Conservation (phyloP, 768 basidiomycete genomes). For the Brasilioporus rufonigricans region DNA sequence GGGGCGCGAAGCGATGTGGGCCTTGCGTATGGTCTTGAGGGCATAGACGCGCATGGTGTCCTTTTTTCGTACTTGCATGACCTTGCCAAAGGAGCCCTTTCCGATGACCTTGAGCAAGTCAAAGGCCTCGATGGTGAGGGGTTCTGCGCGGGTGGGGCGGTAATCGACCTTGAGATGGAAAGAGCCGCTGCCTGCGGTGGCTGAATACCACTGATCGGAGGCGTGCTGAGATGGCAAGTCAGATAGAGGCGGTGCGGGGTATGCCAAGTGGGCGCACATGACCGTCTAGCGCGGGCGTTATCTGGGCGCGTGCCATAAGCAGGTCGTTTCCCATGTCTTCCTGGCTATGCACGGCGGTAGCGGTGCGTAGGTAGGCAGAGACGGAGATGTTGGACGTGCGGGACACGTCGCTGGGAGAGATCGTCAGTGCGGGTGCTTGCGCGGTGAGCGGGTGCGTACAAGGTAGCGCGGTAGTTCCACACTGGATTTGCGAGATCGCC, state of each 20-base stretch:
- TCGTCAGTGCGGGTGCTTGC: background rate
- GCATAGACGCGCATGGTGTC: slow-evolving; percentile 98
- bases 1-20: slow-evolving; percentile 92
- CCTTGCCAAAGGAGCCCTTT: slow-evolving; percentile 97
- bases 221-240: slow-evolving; percentile 49
- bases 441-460: slow-evolving; percentile 53
- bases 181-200: slow-evolving; percentile 80
- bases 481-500: slow-evolving; percentile 88
- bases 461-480: slow-evolving; percentile 96
- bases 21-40: slow-evolving; percentile 96
- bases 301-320: slow-evolving; percentile 88
- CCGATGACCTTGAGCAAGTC: slow-evolving; percentile 97
- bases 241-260: background rate
- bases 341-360: slow-evolving; percentile 64
- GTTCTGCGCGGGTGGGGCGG: slow-evolving; percentile 79
- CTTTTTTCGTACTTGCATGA: slow-evolving; percentile 99
- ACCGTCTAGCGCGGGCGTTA: slow-evolving; percentile 78
- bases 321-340: slow-evolving; percentile 98
- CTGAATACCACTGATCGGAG: slow-evolving; percentile 88
- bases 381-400: slow-evolving; percentile 90
- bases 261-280: slow-evolving; percentile 47
- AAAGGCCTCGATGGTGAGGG: slow-evolving; percentile 94
- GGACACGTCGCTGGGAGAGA: slow-evolving; percentile 79
- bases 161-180: slow-evolving; percentile 97
- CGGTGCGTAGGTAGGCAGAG: slow-evolving; percentile 87